These are phyloP conservation scores for Pythium rhizo-oryzae DNA, from an alignment of 352 stramenopile genomes.

Conservation along the genomic window DNA sequence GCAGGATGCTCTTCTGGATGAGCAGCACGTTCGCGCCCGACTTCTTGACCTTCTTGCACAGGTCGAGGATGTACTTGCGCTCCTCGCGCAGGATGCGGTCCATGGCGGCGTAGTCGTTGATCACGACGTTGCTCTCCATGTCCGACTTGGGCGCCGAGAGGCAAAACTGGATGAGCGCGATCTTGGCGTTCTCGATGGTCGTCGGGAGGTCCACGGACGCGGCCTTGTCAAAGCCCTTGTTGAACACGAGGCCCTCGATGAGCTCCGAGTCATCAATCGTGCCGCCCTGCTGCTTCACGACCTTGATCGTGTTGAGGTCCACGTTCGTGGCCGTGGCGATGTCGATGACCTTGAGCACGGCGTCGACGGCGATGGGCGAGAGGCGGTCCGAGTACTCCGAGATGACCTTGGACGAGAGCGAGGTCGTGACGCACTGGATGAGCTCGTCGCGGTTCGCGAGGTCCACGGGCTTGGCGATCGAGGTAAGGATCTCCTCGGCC, in stretches of 20 bases:
- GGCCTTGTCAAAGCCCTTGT: constrained; percentile 93
- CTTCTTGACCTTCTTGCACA: constrained; percentile 99
- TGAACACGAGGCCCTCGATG: constrained; percentile 97
- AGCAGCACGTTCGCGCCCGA: constrained; percentile 98
- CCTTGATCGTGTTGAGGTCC: constrained; percentile 97
- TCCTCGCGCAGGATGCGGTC: constrained; percentile 99
- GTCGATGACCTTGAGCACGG: constrained; percentile 97
- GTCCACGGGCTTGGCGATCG: constrained; percentile 93
- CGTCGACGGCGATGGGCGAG: constrained; percentile 98
- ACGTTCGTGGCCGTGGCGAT: constrained; percentile 93
- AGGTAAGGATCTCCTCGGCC: constrained; percentile 88
- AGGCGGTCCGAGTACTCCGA: constrained; percentile 97
- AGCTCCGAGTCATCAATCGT: constrained; percentile 99
- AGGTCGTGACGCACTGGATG: constrained; percentile 98
- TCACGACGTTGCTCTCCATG: constrained; percentile 99
- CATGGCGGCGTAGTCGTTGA: constrained; percentile 99
- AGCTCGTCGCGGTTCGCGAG: constrained; percentile 95
- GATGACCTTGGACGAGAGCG: constrained; percentile 97
- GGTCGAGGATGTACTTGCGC: constrained; percentile 97
- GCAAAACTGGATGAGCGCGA: constrained; percentile 99
- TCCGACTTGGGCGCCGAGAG: constrained; percentile 99
- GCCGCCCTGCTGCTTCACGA: constrained; percentile 98
- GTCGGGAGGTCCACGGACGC: constrained; percentile 49
- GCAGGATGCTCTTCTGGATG: constrained; percentile 99
- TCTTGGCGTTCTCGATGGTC: constrained; percentile 98